phyloP scores from a whole-genome alignment of 768 basidiomycete genomes.

The Phanerodontia chrysosporium region DNA sequence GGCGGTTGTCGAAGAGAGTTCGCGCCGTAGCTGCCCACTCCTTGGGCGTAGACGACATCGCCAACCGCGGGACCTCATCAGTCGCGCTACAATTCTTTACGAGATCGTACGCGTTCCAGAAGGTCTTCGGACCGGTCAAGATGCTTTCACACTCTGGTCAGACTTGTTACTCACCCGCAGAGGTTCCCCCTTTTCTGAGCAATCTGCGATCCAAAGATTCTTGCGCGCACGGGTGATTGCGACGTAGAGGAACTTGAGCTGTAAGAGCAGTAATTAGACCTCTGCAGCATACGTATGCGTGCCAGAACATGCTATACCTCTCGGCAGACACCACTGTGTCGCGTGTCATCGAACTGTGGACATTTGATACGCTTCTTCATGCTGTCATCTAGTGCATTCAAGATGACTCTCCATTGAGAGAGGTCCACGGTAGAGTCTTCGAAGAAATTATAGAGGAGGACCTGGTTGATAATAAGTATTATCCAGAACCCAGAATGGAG shows the following conservation, averaged over 20 bases:
- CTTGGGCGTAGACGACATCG: conserved; percentile 44
- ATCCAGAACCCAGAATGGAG: background rate
- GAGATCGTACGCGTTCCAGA: conserved; percentile 45
- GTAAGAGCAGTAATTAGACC: no score
- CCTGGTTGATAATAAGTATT: conserved; percentile 37
- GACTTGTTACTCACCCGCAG: conserved; percentile 43
- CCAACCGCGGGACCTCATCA: conserved; percentile 52
- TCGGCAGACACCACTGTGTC: conserved; percentile 53
- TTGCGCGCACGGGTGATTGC: conserved; percentile 70
- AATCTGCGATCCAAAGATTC: conserved; percentile 68
- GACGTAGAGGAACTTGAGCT: conserved; percentile 73
- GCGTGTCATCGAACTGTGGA: conserved; percentile 46
- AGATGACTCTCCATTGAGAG: conserved; percentile 57
- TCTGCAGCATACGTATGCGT: no score
- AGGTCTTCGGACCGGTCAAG: conserved; percentile 33
- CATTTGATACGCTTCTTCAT: conserved; percentile 30
- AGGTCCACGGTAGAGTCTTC: conserved; percentile 50
- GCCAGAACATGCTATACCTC: no score
- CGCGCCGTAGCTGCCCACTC: conserved; percentile 43
- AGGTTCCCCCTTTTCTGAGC: conserved; percentile 49
- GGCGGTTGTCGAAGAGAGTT: conserved; percentile 38
- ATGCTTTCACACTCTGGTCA: background rate
- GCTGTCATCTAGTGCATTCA: conserved; percentile 33
- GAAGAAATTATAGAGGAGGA: conserved; percentile 74
- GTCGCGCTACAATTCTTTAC: conserved; percentile 47